A percentile compares a stretch with the other conserved stretches of the same genome.
phyloP scores from a whole-genome alignment of 2,329 filamentous ascomycete genomes.

The Teratosphaeria nubilosa region DNA sequence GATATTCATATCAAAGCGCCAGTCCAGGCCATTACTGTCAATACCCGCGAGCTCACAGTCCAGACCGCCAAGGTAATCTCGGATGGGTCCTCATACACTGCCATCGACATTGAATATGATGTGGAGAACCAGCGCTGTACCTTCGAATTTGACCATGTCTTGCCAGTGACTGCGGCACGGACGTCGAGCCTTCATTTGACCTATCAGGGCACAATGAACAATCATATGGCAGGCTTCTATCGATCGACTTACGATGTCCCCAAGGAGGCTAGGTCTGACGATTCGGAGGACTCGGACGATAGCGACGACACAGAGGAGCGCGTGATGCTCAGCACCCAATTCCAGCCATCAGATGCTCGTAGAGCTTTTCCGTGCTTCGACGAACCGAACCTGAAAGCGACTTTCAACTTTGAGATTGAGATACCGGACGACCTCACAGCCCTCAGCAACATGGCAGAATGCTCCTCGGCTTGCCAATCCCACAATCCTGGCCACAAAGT shows the following conservation, averaged over 20 bases:
- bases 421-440: slow-evolving; percentile 76
- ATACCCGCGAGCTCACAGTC: neutral
- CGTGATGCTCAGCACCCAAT: slow-evolving; percentile 77
- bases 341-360: slow-evolving; percentile 87
- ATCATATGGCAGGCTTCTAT: neutral
- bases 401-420: slow-evolving; percentile 84
- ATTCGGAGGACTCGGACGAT: neutral
- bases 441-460: slow-evolving; percentile 78
- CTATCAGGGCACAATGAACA: neutral
- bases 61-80: neutral
- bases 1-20: neutral
- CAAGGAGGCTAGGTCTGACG: neutral
- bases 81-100: neutral
- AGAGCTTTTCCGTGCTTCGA: slow-evolving; percentile 94
- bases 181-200: neutral
- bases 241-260: neutral
- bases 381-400: slow-evolving; percentile 89
- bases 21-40: neutral
- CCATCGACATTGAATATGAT: neutral
- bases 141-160: neutral
- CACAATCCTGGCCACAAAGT: neutral
- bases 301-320: slow-evolving; percentile 32
- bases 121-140: neutral
- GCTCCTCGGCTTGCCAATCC: neutral
- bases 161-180: neutral